Evolutionary conservation across 768 basidiomycete genomes (phyloP).

Genomic region (Tylopilus felleus): DNA sequence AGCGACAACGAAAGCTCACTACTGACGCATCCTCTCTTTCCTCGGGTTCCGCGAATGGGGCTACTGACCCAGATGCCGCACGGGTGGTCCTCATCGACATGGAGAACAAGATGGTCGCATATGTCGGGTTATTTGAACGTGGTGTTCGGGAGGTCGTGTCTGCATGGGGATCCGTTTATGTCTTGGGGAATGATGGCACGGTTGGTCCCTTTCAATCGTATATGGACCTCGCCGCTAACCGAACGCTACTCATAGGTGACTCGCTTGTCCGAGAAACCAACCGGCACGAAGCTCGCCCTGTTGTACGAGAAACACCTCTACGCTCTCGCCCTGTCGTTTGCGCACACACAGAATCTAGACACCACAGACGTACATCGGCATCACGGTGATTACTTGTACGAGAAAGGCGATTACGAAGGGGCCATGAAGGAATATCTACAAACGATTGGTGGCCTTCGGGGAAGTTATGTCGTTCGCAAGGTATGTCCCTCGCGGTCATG

Average conservation of each 20-base stretch:
- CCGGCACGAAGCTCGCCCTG: conserved; percentile 80
- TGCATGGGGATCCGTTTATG: conserved; percentile 76
- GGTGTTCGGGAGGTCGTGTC: conserved; percentile 83
- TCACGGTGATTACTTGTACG: conserved; percentile 89
- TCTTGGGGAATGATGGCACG: conserved; percentile 75
- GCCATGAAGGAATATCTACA: conserved; percentile 91
- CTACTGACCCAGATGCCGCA: conserved; percentile 56
- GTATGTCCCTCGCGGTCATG: conserved; percentile 37
- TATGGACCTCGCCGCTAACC: neutral
- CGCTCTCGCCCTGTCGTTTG: conserved; percentile 76
- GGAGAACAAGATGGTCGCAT: conserved; percentile 88
- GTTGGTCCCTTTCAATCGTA: conserved; percentile 38
- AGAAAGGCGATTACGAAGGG: conserved; percentile 88
- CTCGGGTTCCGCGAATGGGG: conserved; percentile 37
- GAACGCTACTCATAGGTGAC: conserved; percentile 43
- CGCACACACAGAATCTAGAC: conserved; percentile 74
- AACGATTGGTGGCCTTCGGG: conserved; percentile 85
- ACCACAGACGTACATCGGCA: conserved; percentile 87
- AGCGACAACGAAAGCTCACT: conserved; percentile 25
- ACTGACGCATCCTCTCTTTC: conserved; percentile 10
- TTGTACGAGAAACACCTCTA: conserved; percentile 80
- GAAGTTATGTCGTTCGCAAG: conserved; percentile 97
- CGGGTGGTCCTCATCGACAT: conserved; percentile 87
- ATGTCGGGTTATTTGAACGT: conserved; percentile 73
- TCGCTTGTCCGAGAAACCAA: conserved; percentile 74